phyloP scores from a whole-genome alignment of 257 asterid genomes.

The Petrea volubilis region DNA sequence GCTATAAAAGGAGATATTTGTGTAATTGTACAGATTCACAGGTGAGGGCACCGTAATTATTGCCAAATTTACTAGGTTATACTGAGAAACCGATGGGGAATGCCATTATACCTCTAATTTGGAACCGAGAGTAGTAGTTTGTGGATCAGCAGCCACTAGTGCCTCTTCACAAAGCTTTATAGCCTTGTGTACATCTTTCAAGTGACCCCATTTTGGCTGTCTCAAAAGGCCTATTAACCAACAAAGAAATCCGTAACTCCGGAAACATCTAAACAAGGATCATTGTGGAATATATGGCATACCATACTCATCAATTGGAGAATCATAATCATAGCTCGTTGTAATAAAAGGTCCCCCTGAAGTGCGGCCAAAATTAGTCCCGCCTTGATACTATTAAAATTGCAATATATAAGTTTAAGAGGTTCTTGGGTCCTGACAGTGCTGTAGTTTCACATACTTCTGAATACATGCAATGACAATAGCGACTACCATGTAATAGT shows the following conservation, averaged over 20 bases:
- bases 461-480: background rate
- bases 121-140: slow-evolving; percentile 50
- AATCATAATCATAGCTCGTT: slow-evolving; percentile 77
- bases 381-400: slow-evolving; percentile 65
- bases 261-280: too few species aligned
- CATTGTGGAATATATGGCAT: background rate
- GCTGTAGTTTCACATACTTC: too few species aligned
- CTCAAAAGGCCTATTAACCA: slow-evolving; percentile 46
- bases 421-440: too few species aligned
- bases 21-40: slow-evolving; percentile 27
- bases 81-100: too few species aligned
- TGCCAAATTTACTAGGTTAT: too few species aligned
- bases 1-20: too few species aligned
- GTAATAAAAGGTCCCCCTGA: slow-evolving; percentile 73
- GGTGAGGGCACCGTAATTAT: slow-evolving; percentile 54
- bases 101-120: too few species aligned
- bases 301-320: slow-evolving; percentile 82
- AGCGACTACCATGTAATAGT: slow-evolving; percentile 69
- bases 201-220: slow-evolving; percentile 75
- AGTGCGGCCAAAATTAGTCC: slow-evolving; percentile 71
- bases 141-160: slow-evolving; percentile 55
- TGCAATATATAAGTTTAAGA: too few species aligned
- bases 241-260: background rate
- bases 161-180: slow-evolving; percentile 71
- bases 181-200: slow-evolving; percentile 64